A percentile compares a stretch with the other conserved stretches of the same genome.
Evolutionary conservation across 768 basidiomycete species (phyloP).

Genomic region (Termitomyces sp.): DNA sequence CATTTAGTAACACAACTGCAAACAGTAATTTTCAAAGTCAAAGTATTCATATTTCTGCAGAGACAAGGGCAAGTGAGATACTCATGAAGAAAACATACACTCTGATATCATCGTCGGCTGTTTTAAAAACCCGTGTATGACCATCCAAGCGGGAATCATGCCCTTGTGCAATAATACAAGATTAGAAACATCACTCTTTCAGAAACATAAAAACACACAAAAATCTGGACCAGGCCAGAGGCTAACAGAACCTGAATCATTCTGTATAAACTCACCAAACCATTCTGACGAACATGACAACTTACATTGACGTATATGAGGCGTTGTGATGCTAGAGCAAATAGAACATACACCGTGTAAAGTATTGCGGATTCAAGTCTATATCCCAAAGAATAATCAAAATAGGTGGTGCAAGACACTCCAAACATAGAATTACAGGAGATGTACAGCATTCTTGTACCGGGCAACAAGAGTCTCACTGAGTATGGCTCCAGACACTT

Average conservation of each 20-base stretch:
- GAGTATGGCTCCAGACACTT: not conserved
- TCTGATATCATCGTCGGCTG: not conserved
- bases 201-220: not conserved
- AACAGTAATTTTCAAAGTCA: too few relatives aligned
- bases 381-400: not conserved
- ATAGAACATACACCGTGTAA: not conserved
- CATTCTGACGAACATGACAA: not conserved
- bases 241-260: not conserved
- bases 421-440: not conserved
- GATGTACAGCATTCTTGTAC: not conserved
- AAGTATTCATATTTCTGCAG: too few relatives aligned
- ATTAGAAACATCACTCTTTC: not conserved
- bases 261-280: not conserved
- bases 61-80: too few relatives aligned
- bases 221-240: not conserved
- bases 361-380: not conserved
- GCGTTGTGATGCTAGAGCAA: not conserved
- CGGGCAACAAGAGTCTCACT: not conserved
- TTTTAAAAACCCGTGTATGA: not conserved
- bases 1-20: too few relatives aligned
- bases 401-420: not conserved
- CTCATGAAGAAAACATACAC: not conserved
- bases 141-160: not conserved
- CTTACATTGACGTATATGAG: not conserved
- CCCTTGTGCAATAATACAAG: not conserved